phyloP scores from a whole-genome alignment of 202 grass and related monocot genomes.

The Schoenoplectus tabernaemontani region DNA sequence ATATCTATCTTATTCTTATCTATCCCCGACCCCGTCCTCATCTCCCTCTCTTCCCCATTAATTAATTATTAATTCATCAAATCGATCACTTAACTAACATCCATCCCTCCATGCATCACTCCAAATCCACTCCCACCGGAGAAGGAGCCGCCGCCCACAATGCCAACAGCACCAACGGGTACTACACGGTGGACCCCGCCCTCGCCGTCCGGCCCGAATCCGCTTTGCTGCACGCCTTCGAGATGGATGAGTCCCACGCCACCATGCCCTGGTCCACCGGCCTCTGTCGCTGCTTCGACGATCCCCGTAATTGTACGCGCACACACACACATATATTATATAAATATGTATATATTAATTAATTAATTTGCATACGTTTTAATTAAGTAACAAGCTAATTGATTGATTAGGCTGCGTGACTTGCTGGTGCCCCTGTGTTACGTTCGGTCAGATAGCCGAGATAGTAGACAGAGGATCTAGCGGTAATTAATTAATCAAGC shows the following conservation, averaged over 20 bases:
- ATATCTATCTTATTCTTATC: too few relatives aligned
- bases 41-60: too few relatives aligned
- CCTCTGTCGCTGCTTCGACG: slow-evolving; percentile 51
- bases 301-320: slow-evolving; percentile 41
- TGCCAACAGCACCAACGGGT: neutral
- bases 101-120: neutral
- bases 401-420: slow-evolving; percentile 45
- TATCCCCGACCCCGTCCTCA: too few relatives aligned
- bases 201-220: neutral
- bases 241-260: neutral
- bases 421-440: slow-evolving; percentile 54
- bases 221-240: neutral
- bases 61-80: too few relatives aligned
- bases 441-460: slow-evolving; percentile 53
- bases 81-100: too few relatives aligned
- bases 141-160: too few relatives aligned
- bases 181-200: neutral
- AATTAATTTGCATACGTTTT: too few relatives aligned
- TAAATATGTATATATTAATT: neutral
- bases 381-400: too few relatives aligned
- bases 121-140: neutral
- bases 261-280: slow-evolving; percentile 46
- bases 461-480: slow-evolving; percentile 43
- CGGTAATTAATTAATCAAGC: too few relatives aligned
- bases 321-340: too few relatives aligned